Percentiles rank a stretch among this genome's conserved stretches.
These are phyloP conservation scores for Pontederia paniculata DNA, from an alignment of 176 grass and related monocot genomes.

Conservation along the genomic window DNA sequence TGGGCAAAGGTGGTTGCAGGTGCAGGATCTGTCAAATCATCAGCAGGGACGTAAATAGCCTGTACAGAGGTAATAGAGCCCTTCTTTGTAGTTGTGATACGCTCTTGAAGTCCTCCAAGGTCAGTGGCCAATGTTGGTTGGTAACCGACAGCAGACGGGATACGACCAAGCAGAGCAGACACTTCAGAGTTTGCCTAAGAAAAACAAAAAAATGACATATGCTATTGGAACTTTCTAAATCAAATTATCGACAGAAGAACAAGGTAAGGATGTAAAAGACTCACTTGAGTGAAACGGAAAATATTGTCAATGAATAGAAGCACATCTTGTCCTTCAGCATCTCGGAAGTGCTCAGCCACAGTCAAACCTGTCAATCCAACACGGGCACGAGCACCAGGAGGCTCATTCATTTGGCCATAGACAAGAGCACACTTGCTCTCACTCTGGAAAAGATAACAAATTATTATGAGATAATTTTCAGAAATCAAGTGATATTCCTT, in stretches of 20 bases:
- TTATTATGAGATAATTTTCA: too few species aligned
- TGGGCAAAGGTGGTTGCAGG: slow-evolving; percentile 19
- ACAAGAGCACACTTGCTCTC: slow-evolving; percentile 14
- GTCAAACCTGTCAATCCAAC: slow-evolving; percentile 11
- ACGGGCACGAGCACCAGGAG: slow-evolving; percentile 14
- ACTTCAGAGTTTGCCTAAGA: slow-evolving; percentile 12
- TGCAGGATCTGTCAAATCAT: slow-evolving; percentile 17
- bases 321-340: slow-evolving; percentile 4
- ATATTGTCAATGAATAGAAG: slow-evolving; percentile 21
- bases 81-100: slow-evolving; percentile 12
- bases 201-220: too few species aligned
- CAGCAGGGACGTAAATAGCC: slow-evolving; percentile 18
- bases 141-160: slow-evolving; percentile 19
- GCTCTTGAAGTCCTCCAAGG: slow-evolving; percentile 16
- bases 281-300: slow-evolving; percentile 10
- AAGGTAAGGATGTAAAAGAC: too few species aligned
- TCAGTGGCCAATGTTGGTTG: slow-evolving; percentile 15
- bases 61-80: slow-evolving; percentile 16
- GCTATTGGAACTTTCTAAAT: too few species aligned
- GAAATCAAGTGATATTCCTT: too few species aligned
- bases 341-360: slow-evolving; percentile 10
- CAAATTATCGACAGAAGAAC: too few species aligned
- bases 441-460: not conserved
- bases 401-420: slow-evolving; percentile 14
- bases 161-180: slow-evolving; percentile 16